phyloP scores from a whole-genome alignment of 2,329 filamentous ascomycete genomes.

The Ophiostoma sp. region DNA sequence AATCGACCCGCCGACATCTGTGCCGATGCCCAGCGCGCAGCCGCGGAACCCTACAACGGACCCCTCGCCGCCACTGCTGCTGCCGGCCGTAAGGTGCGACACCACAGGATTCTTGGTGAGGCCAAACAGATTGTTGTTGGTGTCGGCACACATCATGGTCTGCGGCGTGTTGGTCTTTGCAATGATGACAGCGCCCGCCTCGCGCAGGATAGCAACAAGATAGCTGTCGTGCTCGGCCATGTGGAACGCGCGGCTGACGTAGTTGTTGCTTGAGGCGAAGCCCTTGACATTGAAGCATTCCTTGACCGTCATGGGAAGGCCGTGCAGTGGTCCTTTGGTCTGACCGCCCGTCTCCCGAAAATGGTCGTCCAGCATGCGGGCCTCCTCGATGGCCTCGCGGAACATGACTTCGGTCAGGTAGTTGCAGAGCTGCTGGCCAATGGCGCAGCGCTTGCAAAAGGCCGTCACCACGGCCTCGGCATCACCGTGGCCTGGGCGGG shows the following conservation, averaged over 20 bases:
- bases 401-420: background rate
- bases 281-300: background rate
- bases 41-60: background rate
- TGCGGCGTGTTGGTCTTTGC: slow-evolving; percentile 33
- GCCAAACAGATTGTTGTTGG: slow-evolving; percentile 40
- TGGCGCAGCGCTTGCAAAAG: background rate
- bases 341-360: background rate
- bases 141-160: slow-evolving; percentile 34
- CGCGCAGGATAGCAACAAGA: slow-evolving; percentile 10
- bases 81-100: background rate
- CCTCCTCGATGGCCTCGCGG: background rate
- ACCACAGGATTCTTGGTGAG: slow-evolving; percentile 38
- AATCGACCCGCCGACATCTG: background rate
- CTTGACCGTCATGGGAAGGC: background rate
- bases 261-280: background rate
- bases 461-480: background rate
- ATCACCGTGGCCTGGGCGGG: background rate
- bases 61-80: background rate
- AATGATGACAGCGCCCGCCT: slow-evolving; percentile 34
- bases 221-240: background rate
- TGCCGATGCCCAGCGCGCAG: background rate
- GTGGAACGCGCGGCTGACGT: background rate
- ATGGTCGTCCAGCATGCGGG: background rate
- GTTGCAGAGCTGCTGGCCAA: background rate
- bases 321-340: background rate